Base-by-base conservation (phyloP, 768 basidiomycete species). In the Crepidotus variabilis region DNA sequence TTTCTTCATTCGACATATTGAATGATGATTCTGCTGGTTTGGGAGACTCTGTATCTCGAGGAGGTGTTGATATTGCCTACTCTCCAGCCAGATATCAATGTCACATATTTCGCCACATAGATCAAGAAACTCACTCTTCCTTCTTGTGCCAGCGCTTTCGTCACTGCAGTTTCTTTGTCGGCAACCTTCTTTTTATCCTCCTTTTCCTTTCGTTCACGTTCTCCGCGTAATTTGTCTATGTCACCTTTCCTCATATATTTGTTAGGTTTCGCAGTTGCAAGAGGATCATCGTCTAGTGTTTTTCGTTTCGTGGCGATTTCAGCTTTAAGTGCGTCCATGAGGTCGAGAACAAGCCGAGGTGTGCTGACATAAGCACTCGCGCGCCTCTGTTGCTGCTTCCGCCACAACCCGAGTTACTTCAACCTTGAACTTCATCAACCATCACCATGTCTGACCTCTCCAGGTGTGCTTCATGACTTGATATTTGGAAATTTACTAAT, bases 231-330 rank as follows among this genome's bases (percentile, higher is more conserved):
- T 20, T 81, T 82, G 61, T 98, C 94, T 13, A 97, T 71, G n/a
- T 98, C 96, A 16, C 90, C 92, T 60, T 89, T 81, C 39, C 90
- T 85, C 83, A 97, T 83, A 71, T 98, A 98, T 74, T 98, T 97
- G 20, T 77, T 81, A 0, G 88, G 82, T 6, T 86, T 75, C n/a
- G 67, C 63, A 43, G 67, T 58, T 6, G 61, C 20, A 18, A 62
- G 53, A 16, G 78, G 63, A n/a, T 78, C 80, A 11, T 80, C 74
- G 47, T 79, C 73, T 2, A 90, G 70, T 4, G 83, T 78, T 69
- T 95, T 95, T 61, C 94, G 88, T 72, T 99, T 98, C 54, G 82
- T 72, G 14, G 85, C 87, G 58, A 99, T 88, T 70, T 95, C 92
- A 52, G 90, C 87, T 61, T 92, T 89, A 67, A 99, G 88, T 9